Evolutionary conservation across 192 early-diverging fungal genomes (phyloP).

Genomic region (Coemansia sp.): DNA sequence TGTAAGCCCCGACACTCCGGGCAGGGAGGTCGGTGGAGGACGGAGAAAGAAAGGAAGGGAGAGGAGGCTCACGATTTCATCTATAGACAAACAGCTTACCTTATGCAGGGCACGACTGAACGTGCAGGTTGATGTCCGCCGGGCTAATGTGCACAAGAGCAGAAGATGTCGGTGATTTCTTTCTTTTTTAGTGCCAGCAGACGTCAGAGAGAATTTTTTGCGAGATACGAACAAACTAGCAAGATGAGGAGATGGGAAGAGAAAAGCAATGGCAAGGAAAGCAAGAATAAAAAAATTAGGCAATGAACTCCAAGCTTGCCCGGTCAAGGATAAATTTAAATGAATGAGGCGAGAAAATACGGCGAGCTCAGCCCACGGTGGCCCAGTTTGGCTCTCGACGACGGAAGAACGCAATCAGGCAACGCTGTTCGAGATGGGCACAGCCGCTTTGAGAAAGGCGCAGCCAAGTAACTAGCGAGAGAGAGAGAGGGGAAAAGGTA

Average conservation of each 20-base stretch:
- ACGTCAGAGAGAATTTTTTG: background rate
- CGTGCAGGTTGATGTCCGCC: slow-evolving; percentile 1
- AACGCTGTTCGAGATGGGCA: background rate
- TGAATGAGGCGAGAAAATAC: background rate
- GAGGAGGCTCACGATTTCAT: background rate
- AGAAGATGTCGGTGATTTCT: background rate
- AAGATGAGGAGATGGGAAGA: background rate
- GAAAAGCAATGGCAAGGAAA: slow-evolving; percentile 5
- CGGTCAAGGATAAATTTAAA: slow-evolving; percentile 11
- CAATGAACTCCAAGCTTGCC: background rate
- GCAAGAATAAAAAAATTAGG: background rate
- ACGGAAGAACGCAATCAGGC: background rate
- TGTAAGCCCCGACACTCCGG: background rate
- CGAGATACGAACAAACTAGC: background rate
- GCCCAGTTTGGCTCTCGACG: background rate
- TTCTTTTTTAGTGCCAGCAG: background rate
- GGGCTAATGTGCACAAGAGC: background rate
- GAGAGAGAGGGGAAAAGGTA: background rate
- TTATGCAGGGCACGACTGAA: slow-evolving; percentile 11
- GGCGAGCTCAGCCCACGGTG: background rate
- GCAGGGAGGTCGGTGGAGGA: background rate
- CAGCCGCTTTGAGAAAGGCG: background rate
- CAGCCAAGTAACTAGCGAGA: slow-evolving; percentile 5
- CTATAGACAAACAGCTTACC: slow-evolving; percentile 15
- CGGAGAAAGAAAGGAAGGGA: slow-evolving; percentile 4